Percentiles rank a stretch among this genome's conserved stretches.
Conservation (phyloP, 495 filamentous ascomycete species). For the Penicillium steckii region DNA sequence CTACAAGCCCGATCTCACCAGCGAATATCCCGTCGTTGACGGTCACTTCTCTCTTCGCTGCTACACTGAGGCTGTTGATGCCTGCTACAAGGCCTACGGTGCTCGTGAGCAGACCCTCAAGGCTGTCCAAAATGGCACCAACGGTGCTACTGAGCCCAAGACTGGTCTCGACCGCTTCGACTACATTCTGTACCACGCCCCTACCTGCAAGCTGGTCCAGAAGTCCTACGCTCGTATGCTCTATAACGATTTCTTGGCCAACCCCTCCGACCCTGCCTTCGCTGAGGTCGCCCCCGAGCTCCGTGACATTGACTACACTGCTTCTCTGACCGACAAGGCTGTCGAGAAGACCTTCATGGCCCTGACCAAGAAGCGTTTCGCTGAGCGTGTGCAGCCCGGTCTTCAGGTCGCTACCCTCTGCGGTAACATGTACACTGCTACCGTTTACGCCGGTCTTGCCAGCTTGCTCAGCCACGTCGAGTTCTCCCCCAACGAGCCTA, state of each 20-base stretch:
- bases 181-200: slow-evolving; percentile 92
- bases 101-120: slow-evolving; percentile 75
- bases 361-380: slow-evolving; percentile 93
- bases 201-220: slow-evolving; percentile 94
- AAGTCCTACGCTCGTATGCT: slow-evolving; percentile 94
- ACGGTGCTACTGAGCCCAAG: slow-evolving; percentile 54
- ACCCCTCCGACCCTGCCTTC: slow-evolving; percentile 77
- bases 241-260: slow-evolving; percentile 91
- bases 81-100: slow-evolving; percentile 93
- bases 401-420: slow-evolving; percentile 90
- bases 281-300: slow-evolving; percentile 84
- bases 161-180: slow-evolving; percentile 89
- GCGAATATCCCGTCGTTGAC: slow-evolving; percentile 96
- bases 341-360: slow-evolving; percentile 97
- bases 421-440: slow-evolving; percentile 99
- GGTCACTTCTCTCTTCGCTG: slow-evolving; percentile 93
- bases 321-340: slow-evolving; percentile 85
- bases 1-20: slow-evolving; percentile 97
- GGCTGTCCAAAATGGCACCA: slow-evolving; percentile 61
- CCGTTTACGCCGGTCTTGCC: slow-evolving; percentile 83
- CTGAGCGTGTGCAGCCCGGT: slow-evolving; percentile 78
- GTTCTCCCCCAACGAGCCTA: slow-evolving; percentile 70
- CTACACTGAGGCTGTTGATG: slow-evolving; percentile 94
- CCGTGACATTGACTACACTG: slow-evolving; percentile 77
- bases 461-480: slow-evolving; percentile 72